Base-by-base conservation (phyloP, 257 asterid genomes). In the Mitragyna speciosa region DNA sequence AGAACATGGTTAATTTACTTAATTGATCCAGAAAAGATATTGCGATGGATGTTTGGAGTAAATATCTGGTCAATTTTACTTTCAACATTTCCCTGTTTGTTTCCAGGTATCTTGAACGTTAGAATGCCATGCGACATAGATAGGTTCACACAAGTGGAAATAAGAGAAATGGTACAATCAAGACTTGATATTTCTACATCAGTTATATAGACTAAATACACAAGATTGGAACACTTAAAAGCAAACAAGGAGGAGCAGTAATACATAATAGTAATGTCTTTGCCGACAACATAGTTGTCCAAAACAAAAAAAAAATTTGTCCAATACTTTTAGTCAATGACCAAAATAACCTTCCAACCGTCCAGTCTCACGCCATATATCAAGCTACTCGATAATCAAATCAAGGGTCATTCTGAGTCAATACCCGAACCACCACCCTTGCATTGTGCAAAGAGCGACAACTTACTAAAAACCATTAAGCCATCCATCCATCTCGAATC, bases 401-500 rank as follows among this genome's bases (percentile, higher is more conserved):
- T 77, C 81, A 82, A 73, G 88, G 88, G 86, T 77, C 85, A 51
- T 49, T 80, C 69, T 64, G 94, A 94, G 97, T 94, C 98, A 94
- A 94, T 92, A 89, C 98, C 97, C 97, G 97, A 94, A 94, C 97
- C 97, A 91, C 92, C 91, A 88, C 89, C 92, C 85, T 82, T 68
- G 89, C 90, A 76, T 63, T 66, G 88, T 78, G 89, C 79, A 73
- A 67, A 80, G 82, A 70, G 39, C 9, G 49, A 36, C 4, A 1
- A 68, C 84, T 56, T 47, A 36, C 12, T 15, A 24, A 5, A 22
- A 24, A 26, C 51, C 51, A 45, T 9, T 3, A 70, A 24, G 16
- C 39, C 20, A 26, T 64, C 12, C 43, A 31, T 28, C 39, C 80
- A 39, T 31, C 43, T n/a, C 51, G 30, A 41, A 72, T 61, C 85